phyloP scores from a whole-genome alignment of 2,329 filamentous ascomycete species.

The Diaporthe eres region DNA sequence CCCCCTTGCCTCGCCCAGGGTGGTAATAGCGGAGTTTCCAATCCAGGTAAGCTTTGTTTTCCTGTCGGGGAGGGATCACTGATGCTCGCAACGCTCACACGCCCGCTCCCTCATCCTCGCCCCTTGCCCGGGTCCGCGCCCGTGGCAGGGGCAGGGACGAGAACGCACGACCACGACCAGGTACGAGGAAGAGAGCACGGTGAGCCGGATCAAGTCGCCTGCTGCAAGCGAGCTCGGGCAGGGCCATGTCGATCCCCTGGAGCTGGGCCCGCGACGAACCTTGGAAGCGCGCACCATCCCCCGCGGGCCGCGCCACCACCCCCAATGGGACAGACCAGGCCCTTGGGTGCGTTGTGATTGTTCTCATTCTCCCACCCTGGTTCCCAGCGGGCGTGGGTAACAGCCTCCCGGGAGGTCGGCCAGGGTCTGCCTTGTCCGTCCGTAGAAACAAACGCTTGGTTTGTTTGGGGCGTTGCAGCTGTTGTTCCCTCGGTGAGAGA shows the following conservation, averaged over 20 bases:
- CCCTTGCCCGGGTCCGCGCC: not conserved
- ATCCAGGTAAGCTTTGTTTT: conserved; percentile 21
- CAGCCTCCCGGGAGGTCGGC: not conserved
- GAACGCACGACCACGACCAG: not conserved
- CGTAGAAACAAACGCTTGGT: conserved; percentile 30
- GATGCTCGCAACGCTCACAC: not conserved
- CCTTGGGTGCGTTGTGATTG: not conserved
- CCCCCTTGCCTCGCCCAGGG: not conserved
- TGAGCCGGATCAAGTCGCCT: conserved; percentile 16
- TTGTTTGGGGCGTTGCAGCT: conserved; percentile 25
- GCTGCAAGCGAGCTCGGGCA: conserved; percentile 14
- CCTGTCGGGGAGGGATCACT: not conserved
- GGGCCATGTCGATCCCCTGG: conserved; percentile 20
- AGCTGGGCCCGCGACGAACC: not conserved
- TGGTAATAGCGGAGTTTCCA: not conserved
- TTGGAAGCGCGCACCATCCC: not conserved
- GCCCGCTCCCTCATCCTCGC: not conserved
- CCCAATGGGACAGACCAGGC: conserved; percentile 19
- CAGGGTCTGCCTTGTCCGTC: conserved; percentile 21
- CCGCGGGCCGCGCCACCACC: conserved; percentile 8
- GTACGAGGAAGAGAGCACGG: conserved; percentile 4
- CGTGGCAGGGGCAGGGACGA: conserved; percentile 3
- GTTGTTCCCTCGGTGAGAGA: conserved; percentile 25
- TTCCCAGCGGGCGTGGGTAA: conserved; percentile 14
- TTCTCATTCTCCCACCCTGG: conserved; percentile 1